Evolutionary conservation across 495 filamentous ascomycete genomes (phyloP).

Genomic region (Talaromyces thailandensis): DNA sequence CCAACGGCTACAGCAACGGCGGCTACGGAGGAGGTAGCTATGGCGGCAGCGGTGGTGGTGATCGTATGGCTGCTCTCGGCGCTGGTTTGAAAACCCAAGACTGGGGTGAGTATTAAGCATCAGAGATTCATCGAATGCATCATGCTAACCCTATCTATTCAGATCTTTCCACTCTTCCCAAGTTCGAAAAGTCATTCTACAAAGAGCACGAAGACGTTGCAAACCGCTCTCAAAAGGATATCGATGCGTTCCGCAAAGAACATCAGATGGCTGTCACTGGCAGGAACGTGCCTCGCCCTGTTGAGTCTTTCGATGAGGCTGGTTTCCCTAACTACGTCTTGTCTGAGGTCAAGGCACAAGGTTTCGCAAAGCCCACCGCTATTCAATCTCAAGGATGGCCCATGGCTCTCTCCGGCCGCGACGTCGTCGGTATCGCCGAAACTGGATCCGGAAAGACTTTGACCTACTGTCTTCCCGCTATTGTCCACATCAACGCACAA

Average conservation of each 20-base stretch:
- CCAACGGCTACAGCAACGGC: conserved; percentile 28
- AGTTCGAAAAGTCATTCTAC: conserved; percentile 99
- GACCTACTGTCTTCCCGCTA: conserved; percentile 95
- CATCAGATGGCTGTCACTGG: conserved; percentile 75
- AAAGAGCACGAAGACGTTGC: conserved; percentile 80
- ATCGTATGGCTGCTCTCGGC: conserved; percentile 90
- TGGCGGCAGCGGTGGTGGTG: conserved; percentile 58
- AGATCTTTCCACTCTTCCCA: conserved; percentile 76
- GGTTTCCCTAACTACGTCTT: conserved; percentile 95
- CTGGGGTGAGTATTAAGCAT: conserved; percentile 57
- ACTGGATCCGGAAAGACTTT: conserved; percentile 98
- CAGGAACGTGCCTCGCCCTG: conserved; percentile 73
- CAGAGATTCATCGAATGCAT: conserved; percentile 1
- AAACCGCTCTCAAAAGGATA: conserved; percentile 63
- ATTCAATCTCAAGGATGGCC: conserved; percentile 99
- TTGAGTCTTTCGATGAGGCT: conserved; percentile 95
- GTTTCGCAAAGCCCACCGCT: conserved; percentile 82
- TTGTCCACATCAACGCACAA: conserved; percentile 99
- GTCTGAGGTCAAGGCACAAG: conserved; percentile 96
- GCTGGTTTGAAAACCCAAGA: conserved; percentile 73
- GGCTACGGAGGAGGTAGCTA: conserved; percentile 42
- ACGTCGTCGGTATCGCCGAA: conserved; percentile 98
- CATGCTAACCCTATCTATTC: conserved; percentile 17
- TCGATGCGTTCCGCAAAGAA: conserved; percentile 76
- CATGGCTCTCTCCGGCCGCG: conserved; percentile 95